Evolutionary conservation across 768 basidiomycete species (phyloP), one percentile per base, ranked within the genome.

Genomic region (Mycena maculata): DNA sequence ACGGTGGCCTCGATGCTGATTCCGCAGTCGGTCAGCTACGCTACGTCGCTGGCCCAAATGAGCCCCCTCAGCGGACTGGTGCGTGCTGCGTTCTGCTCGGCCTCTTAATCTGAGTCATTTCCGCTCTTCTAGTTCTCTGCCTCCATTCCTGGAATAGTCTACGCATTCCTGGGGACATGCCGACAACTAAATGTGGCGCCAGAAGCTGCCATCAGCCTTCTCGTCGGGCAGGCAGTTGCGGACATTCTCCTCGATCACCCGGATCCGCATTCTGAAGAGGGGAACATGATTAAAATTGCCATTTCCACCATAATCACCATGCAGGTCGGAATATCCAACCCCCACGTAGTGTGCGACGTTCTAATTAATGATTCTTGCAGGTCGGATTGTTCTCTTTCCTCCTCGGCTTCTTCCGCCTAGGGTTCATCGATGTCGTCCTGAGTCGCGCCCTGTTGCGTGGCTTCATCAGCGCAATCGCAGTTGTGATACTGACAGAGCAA

Each of bases 371-470:
- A 41, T 41, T 31, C n/a, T 39, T 15, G 6, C 68, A 94, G 92
- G 92, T 90, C 70, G 95, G 95, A 41, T 71, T 96, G 33, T 91
- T 98, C 69, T 91, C 94, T 1, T 95, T 94, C 65, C 76, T 92
- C 27, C 84, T 98, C 31, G 96, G 96, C 3, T 87, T 97, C 72
- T 90, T 96, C 75, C 86, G 95, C 27, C 83, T 98, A 12, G 95
- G 96, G 2, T 97, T 97, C 78, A 88, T 97, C 58, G 96, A 98
- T 76, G 96, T 97, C 15, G 92, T 97, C 7, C 85, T 98, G 30
- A 95, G 93, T 72, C 90, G 95, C 57, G 94, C 95, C 4, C 84
- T 97, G 16, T 84, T 97, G 60, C 87, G 93, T 30, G 96, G 96
- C 3, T 96, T 97, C 75, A 87, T 97, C 48, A 89, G 90, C 1